Evolutionary conservation across 495 filamentous ascomycete genomes (phyloP).

Genomic region (Tuber magnatum): DNA sequence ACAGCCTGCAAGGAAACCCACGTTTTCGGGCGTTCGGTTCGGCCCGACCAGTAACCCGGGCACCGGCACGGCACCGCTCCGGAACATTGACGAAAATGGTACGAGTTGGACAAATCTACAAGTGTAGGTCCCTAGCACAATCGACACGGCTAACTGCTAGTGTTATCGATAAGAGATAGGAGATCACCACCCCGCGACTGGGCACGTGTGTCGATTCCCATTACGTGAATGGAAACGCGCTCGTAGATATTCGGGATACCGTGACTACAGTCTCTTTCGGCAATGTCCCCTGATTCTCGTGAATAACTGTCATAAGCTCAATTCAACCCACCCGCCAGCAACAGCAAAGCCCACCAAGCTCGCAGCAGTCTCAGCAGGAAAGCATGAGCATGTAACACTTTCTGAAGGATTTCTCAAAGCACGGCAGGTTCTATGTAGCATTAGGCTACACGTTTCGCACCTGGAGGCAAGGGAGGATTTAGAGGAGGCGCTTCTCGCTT

Average conservation of each 20-base stretch:
- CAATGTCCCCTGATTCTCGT: background rate
- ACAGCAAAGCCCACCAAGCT: background rate
- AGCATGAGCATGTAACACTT: background rate
- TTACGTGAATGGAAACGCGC: background rate
- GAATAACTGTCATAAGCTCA: background rate
- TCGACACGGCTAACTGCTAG: background rate
- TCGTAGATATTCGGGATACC: background rate
- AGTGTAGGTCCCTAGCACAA: background rate
- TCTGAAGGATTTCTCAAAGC: background rate
- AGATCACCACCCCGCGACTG: background rate
- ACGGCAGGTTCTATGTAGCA: background rate
- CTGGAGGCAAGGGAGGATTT: no score
- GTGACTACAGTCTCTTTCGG: background rate
- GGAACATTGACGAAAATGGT: background rate
- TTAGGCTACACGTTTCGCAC: no score
- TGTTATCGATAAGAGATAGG: background rate
- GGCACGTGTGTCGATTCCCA: background rate
- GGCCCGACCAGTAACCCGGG: background rate
- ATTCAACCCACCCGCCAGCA: background rate
- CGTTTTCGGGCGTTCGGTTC: background rate
- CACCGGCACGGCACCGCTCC: background rate
- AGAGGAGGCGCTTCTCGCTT: background rate
- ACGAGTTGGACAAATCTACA: background rate
- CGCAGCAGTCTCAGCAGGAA: background rate
- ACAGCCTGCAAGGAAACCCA: background rate